phyloP scores from a whole-genome alignment of 1,139 yeast species.

The Taphrina betulina region DNA sequence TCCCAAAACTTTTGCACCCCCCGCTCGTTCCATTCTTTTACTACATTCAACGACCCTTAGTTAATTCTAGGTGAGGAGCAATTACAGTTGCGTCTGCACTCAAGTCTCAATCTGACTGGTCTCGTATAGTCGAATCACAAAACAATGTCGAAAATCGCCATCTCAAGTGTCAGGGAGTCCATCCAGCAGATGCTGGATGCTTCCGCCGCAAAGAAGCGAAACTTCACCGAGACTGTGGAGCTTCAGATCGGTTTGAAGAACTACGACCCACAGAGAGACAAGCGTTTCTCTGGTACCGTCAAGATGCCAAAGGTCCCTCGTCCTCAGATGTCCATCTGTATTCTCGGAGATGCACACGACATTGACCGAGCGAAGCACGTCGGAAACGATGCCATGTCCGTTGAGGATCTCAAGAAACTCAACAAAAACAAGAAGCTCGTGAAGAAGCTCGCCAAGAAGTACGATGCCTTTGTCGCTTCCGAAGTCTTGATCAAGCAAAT shows the following conservation, averaged over 20 bases:
- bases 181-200: slow-evolving; percentile 87
- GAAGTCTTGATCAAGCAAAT: slow-evolving; percentile 99
- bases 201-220: slow-evolving; percentile 99
- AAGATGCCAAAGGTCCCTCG: slow-evolving; percentile 99
- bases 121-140: no score
- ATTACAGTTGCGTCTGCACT: no score
- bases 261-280: slow-evolving; percentile 99
- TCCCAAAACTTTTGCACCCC: no score
- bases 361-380: slow-evolving; percentile 99
- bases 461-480: slow-evolving; percentile 99
- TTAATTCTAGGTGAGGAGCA: no score
- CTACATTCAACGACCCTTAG: no score
- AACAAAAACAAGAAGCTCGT: slow-evolving; percentile 99
- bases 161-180: slow-evolving; percentile 74
- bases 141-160: slow-evolving; percentile 22
- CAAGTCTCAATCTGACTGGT: no score
- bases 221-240: slow-evolving; percentile 99
- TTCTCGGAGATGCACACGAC: slow-evolving; percentile 99
- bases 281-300: slow-evolving; percentile 99
- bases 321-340: slow-evolving; percentile 99
- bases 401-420: slow-evolving; percentile 99
- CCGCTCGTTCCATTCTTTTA: no score
- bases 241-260: slow-evolving; percentile 99
- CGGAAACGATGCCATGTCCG: slow-evolving; percentile 99
- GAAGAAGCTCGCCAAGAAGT: slow-evolving; percentile 99